Conservation (phyloP, 805 yeast species). For the Kregervanrija delftensis region DNA sequence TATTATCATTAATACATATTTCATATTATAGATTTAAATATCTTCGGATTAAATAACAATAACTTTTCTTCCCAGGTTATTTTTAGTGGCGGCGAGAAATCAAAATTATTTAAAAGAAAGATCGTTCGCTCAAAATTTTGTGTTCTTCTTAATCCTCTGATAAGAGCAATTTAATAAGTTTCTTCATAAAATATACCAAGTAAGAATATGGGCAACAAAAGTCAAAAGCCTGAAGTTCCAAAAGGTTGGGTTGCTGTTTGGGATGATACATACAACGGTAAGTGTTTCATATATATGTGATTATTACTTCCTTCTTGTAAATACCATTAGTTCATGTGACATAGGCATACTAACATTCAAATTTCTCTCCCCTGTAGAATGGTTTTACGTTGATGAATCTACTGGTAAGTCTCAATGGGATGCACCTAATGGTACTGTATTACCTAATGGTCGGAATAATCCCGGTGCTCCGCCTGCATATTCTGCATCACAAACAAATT, state of each 20-base stretch:
- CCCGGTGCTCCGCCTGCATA: constrained; percentile 30
- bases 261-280: constrained; percentile 52
- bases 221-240: constrained; percentile 22
- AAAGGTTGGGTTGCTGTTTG: constrained; percentile 64
- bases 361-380: constrained; percentile 25
- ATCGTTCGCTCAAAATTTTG: no score
- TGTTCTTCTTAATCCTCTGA: no score
- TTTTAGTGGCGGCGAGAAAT: no score
- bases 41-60: no score
- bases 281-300: constrained; percentile 5
- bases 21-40: no score
- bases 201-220: constrained; percentile 18
- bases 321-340: background rate
- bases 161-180: no score
- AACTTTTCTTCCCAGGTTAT: no score
- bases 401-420: constrained; percentile 89
- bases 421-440: constrained; percentile 56
- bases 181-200: no score
- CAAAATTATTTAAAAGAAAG: no score
- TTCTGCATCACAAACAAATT: constrained; percentile 3
- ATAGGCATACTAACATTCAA: constrained; percentile 1
- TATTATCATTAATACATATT: no score
- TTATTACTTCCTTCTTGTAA: background rate
- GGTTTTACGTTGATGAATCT: constrained; percentile 72
- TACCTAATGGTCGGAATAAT: constrained; percentile 25